Base-by-base conservation (phyloP, 331 rosid genomes). In the Dryas integrifolia region DNA sequence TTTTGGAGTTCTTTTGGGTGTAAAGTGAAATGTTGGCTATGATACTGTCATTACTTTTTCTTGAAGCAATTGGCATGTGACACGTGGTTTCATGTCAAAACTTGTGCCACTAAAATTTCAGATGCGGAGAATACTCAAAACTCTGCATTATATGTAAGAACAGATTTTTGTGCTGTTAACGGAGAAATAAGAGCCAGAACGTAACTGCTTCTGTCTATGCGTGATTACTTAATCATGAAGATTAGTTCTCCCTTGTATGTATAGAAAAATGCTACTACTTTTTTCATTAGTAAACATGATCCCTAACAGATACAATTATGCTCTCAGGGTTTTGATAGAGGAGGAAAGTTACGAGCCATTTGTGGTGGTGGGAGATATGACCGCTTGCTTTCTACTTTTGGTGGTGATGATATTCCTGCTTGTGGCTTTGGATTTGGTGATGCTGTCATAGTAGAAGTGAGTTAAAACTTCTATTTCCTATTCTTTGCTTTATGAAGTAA, bases 401-500 rank as follows among this genome's bases (percentile, higher is more conserved):
- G 98, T 13, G 96, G 92, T 24, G 97, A 89, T 72, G 96, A 91
- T 65, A 75, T 89, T 77, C 88, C 98, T 80, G 96, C 97, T 59
- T 91, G 97, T 83, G 97, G 96, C 74, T 94, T 94, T 74, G 97
- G 98, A 59, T 94, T 94, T 86, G 97, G 98, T 66, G 98, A 94
- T 84, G 98, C 98, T 47, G 98, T 94, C 67, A 83, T 94, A 78
- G 88, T 94, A 40, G 98, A 94, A 81, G 98, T 94, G 80, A 85
- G 95, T 88, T 38, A 24, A 70, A 51, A 12, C n/a, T 63, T 73
- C 2, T 47, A 13, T 7, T 13, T 6, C 12, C 14, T 6, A 60
- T 35, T 5, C 9, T 13, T 7, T 70, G 44, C 52, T 70, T 43
- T 48, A 43, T 40, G 50, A 53, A 3, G 40, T 35, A 24, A 18